Evolutionary conservation across 495 filamentous ascomycete genomes (phyloP).

Genomic region (Aspergillus sparsus): DNA sequence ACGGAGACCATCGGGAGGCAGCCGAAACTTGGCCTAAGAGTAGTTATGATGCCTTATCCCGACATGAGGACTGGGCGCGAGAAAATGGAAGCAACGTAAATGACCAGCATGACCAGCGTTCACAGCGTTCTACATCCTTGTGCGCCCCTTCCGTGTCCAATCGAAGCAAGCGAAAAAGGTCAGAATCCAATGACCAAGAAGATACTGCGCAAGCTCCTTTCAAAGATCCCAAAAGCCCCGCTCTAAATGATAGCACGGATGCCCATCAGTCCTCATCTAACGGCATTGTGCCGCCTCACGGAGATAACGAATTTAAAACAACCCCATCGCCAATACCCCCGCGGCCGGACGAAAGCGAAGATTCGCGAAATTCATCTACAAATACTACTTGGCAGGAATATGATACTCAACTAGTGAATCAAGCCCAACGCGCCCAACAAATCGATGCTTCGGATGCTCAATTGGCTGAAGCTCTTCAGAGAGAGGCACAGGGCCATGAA

Average conservation of each 20-base stretch:
- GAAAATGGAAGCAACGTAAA: conserved; percentile 18
- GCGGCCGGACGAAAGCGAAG: conserved; percentile 37
- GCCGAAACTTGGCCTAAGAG: conserved; percentile 24
- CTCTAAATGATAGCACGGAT: conserved; percentile 22
- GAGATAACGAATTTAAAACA: conserved; percentile 28
- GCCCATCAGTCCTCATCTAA: conserved; percentile 13
- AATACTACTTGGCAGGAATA: conserved; percentile 45
- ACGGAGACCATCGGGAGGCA: conserved; percentile 29
- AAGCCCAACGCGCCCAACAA: conserved; percentile 48
- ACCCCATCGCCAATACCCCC: conserved; percentile 27
- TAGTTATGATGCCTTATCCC: conserved; percentile 20
- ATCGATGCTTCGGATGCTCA: conserved; percentile 54
- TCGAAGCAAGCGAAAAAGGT: conserved; percentile 46
- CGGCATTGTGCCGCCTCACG: conserved; percentile 15
- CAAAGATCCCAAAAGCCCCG: conserved; percentile 28
- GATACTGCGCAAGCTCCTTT: conserved; percentile 17
- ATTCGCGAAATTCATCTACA: conserved; percentile 29
- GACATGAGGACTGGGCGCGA: conserved; percentile 26
- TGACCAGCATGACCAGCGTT: conserved; percentile 31
- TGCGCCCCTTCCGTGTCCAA: conserved; percentile 25
- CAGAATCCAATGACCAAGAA: conserved; percentile 38
- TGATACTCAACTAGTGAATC: conserved; percentile 43
- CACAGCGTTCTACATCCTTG: conserved; percentile 31
- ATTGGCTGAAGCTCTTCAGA: conserved; percentile 52
- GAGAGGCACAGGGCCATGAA: conserved; percentile 49